A percentile compares a stretch with the other conserved stretches of the same genome.
These are phyloP conservation scores for Colletotrichum sp. DNA, from an alignment of 2,329 filamentous ascomycete genomes.

Conservation along the genomic window DNA sequence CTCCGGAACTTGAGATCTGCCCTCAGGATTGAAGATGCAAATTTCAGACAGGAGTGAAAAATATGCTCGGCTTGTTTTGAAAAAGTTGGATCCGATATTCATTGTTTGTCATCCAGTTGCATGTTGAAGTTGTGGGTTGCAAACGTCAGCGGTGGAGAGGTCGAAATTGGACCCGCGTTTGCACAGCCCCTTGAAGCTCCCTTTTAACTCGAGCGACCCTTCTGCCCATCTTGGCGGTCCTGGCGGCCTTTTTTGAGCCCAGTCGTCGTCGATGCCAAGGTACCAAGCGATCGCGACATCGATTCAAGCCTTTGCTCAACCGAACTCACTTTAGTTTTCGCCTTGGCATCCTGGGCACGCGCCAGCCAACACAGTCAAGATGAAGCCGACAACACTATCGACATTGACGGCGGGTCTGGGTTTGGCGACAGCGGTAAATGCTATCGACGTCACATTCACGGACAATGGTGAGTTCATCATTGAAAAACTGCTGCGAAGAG, in stretches of 20 bases:
- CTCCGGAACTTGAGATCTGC: background rate
- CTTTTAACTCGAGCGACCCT: background rate
- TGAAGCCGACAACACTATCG: background rate
- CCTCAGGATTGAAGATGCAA: background rate
- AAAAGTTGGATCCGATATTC: background rate
- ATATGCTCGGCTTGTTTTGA: background rate
- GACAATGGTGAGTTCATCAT: background rate
- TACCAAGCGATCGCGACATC: background rate
- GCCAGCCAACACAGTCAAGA: background rate
- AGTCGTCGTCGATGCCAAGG: slow-evolving; percentile 2
- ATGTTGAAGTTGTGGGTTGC: background rate
- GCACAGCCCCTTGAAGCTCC: slow-evolving; percentile 6
- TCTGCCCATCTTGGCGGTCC: background rate
- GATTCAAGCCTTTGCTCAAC: background rate
- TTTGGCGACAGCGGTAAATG: background rate
- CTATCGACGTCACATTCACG: slow-evolving; percentile 2
- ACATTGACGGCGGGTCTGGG: background rate
- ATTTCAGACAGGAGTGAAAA: background rate
- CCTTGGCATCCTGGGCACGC: background rate
- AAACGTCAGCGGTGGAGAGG: slow-evolving; percentile 20
- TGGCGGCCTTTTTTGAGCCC: background rate
- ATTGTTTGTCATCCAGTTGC: background rate
- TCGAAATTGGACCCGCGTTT: slow-evolving; percentile 10
- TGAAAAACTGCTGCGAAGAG: background rate
- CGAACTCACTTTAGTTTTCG: background rate